Base-by-base conservation (phyloP, 805 yeast species). In the Wickerhamiella occidentalis region DNA sequence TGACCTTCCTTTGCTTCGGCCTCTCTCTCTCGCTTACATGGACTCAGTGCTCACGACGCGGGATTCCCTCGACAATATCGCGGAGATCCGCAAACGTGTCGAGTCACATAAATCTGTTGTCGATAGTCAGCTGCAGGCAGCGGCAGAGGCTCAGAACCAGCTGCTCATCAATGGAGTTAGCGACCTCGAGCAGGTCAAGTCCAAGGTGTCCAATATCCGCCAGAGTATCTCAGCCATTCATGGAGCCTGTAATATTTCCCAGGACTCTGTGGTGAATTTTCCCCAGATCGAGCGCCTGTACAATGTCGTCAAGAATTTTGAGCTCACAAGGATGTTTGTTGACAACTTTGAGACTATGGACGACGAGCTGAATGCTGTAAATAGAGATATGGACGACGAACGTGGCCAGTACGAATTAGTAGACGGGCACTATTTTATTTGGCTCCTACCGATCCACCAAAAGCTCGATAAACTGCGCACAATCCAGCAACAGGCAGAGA, bases 111-210 rank as follows among this genome's bases (percentile, higher is more conserved):
- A 84, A 61, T 72, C 81, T 0, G 73, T 82, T 2, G 69, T 86
- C 11, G 95, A 85, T 56, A 70, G 80, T 44, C 90, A 86, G 60
- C 68, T 90, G 54, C 78, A 76, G 57, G 66, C 82, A 37, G 82
- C 81, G 46, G 76, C 85, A n/a, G 78, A 76, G 59, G 72, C 72
- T 36, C 85, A 79, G 55, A 74, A 77, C 51, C 79, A 76, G 41
- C 65, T 75, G 7, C 74, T 83, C 1, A 65, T 76, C 55, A 67
- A 55, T 61, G 56, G 65, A 29, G 49, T 68, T 61, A 51, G 61
- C 61, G 45, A 66, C 54, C 54, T 66, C 45, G 55, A 54, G 12
- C 58, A 61, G 18, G 69, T 75, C 36, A 71, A 73, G 51, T 57
- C 57, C 6, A 66, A 65, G 42, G 65, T 74, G 45, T 66, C 63